Conservation (phyloP, 1,139 yeast species). For the Scheffersomyces cryptocercus region DNA sequence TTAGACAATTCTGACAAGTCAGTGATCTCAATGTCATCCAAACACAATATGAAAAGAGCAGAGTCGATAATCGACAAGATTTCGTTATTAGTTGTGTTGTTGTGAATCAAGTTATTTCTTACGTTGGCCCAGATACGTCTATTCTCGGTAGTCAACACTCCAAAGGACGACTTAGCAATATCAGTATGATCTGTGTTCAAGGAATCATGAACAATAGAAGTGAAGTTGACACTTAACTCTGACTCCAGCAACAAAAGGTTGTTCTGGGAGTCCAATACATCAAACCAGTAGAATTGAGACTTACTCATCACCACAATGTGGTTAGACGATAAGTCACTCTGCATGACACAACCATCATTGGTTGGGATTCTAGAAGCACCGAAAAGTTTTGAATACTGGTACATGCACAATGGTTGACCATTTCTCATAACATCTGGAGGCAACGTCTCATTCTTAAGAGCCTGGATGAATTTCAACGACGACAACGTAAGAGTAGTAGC, state of each 20-base stretch:
- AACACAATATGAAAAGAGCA: slow-evolving; percentile 77
- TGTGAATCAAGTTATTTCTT: slow-evolving; percentile 50
- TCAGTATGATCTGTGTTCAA: slow-evolving; percentile 59
- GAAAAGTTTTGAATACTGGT: slow-evolving; percentile 80
- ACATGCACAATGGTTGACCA: slow-evolving; percentile 79
- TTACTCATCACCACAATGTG: slow-evolving; percentile 84
- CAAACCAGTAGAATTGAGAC: slow-evolving; percentile 93
- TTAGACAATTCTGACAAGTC: slow-evolving; percentile 70
- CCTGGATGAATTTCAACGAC: slow-evolving; percentile 75
- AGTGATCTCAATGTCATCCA: slow-evolving; percentile 73
- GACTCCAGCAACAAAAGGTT: slow-evolving; percentile 71
- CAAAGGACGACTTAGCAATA: slow-evolving; percentile 80
- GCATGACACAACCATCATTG: slow-evolving; percentile 77
- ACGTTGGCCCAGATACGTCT: slow-evolving; percentile 82
- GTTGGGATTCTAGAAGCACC: slow-evolving; percentile 89
- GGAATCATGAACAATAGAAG: slow-evolving; percentile 75
- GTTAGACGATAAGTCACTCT: slow-evolving; percentile 69
- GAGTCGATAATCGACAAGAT: slow-evolving; percentile 75
- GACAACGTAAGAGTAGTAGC: slow-evolving; percentile 83
- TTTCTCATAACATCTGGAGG: slow-evolving; percentile 71
- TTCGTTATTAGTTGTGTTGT: slow-evolving; percentile 58
- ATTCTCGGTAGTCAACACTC: slow-evolving; percentile 86
- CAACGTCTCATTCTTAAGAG: slow-evolving; percentile 71
- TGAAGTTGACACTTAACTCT: slow-evolving; percentile 73
- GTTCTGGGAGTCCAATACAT: slow-evolving; percentile 73